Base-by-base conservation (phyloP, 2,329 filamentous ascomycete species). In the Amauroascus verrucosus region DNA sequence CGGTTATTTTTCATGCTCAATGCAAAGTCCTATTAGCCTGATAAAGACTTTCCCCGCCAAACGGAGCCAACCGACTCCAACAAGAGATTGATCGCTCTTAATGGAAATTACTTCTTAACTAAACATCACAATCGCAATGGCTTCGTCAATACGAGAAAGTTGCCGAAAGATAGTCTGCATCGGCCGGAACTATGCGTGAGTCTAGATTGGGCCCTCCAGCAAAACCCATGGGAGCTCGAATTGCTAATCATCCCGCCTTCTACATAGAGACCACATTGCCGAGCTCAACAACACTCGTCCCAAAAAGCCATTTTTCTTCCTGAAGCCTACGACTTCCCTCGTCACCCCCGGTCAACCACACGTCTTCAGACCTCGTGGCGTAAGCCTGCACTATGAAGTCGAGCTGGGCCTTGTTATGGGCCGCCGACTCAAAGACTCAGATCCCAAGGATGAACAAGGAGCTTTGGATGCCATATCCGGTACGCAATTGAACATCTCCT, bases 271-370 rank as follows among this genome's bases (percentile, higher is more conserved):
- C 70, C 93, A 98, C 73, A 85, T 97, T 66, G 81, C 85, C 59
- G 93, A 98, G 75, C 80, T 98, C 61, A 89, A 89, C 71, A 95
- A 85, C 71, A 77, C 79, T 56, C 82, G 83, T 60, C 93, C 93
- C 48, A 94, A 93, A 70, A 89, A 96, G 72, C 93, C 93, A 24
- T 97, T 98, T 75, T 98, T 96, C 83, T 98, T 98, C 79, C 81
- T 97, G 62, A 98, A 98, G 78, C 93, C 93, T 1, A 75, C 90
- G 0, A 88, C 86, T 38, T 87, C 89, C 2, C 87, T 98, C 62
- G 79, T 97, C 3, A 77, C 86, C 20, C 88, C 88, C 0, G 80
- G 81, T 26, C 79, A 82, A 54, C 90, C 90, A 0, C 84, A 90
- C 2, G 82, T 95, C 46, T 78, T 95, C 61, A 81, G 85, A 43